Evolutionary conservation across 768 basidiomycete genomes (phyloP).

Genomic region (Phlebiopsis gigantea): DNA sequence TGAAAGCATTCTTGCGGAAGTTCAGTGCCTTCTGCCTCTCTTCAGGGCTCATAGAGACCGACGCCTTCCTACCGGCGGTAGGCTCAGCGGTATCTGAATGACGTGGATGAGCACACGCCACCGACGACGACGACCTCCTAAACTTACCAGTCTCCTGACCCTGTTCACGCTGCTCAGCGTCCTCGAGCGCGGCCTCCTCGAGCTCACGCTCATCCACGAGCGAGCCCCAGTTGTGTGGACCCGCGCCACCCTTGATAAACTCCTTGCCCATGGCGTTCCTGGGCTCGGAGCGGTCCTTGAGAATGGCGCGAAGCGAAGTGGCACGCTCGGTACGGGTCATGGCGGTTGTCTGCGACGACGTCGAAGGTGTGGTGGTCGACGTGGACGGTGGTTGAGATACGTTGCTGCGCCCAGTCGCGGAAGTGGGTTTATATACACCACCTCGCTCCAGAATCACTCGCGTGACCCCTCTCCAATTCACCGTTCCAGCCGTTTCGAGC

Average conservation of each 20-base stretch:
- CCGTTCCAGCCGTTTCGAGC: conserved; percentile 13
- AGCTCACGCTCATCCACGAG: conserved; percentile 56
- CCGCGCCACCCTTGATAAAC: conserved; percentile 74
- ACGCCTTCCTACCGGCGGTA: conserved; percentile 27
- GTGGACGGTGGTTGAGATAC: not conserved
- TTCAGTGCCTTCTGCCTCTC: conserved; percentile 59
- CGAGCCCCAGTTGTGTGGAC: conserved; percentile 83
- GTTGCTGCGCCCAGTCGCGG: not conserved
- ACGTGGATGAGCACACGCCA: too few relatives aligned
- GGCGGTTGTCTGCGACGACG: conserved; percentile 9
- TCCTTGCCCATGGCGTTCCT: conserved; percentile 70
- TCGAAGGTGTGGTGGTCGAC: not conserved
- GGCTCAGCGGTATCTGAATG: too few relatives aligned
- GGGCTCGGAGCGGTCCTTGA: conserved; percentile 75
- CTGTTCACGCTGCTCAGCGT: conserved; percentile 48
- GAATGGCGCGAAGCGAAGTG: conserved; percentile 61
- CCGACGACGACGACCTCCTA: conserved; percentile 6
- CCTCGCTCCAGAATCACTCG: conserved; percentile 13
- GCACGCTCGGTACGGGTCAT: conserved; percentile 85
- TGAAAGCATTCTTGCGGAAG: conserved; percentile 71
- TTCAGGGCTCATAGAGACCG: conserved; percentile 49
- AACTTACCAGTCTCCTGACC: conserved; percentile 25
- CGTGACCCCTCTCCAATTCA: conserved; percentile 4
- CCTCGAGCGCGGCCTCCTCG: conserved; percentile 53
- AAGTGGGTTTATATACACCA: conserved; percentile 9